These are phyloP conservation scores for Apiotrichum sp. DNA, from an alignment of 1,284 basidiomycete genomes.

Conservation along the genomic window DNA sequence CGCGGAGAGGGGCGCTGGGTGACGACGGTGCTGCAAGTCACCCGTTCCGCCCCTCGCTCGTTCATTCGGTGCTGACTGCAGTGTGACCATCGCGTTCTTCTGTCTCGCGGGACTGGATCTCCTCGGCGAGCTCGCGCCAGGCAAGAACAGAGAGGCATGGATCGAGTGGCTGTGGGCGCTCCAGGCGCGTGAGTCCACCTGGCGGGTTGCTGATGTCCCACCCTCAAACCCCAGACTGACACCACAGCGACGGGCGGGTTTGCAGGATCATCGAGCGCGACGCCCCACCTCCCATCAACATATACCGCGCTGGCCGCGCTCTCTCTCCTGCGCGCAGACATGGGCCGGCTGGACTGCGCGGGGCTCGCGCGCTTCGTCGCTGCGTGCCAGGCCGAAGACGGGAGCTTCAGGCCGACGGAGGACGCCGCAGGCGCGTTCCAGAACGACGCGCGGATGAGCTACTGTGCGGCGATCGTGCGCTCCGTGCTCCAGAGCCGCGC, in stretches of 20 bases:
- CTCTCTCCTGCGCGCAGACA: slow-evolving; percentile 74
- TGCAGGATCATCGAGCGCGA: slow-evolving; percentile 65
- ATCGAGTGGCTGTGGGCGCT: slow-evolving; percentile 81
- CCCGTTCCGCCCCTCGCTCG: too few relatives aligned
- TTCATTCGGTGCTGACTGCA: slow-evolving; percentile 34
- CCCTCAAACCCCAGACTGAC: too few relatives aligned
- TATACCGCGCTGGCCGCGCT: slow-evolving; percentile 78
- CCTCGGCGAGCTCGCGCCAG: slow-evolving; percentile 55
- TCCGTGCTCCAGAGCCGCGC: slow-evolving; percentile 55
- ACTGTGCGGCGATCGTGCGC: slow-evolving; percentile 63
- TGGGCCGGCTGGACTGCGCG: slow-evolving; percentile 58
- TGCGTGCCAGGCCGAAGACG: slow-evolving; percentile 68
- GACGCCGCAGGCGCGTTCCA: slow-evolving; percentile 30
- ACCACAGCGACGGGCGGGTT: slow-evolving; percentile 62
- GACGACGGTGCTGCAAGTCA: too few relatives aligned
- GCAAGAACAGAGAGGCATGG: slow-evolving; percentile 59
- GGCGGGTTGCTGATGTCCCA: too few relatives aligned
- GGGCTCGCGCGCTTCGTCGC: slow-evolving; percentile 61
- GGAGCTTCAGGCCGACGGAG: slow-evolving; percentile 74
- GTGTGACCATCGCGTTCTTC: slow-evolving; percentile 77
- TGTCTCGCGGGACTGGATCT: slow-evolving; percentile 72
- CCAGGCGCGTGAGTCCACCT: slow-evolving; percentile 54
- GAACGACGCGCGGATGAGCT: slow-evolving; percentile 61
- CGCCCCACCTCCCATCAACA: slow-evolving; percentile 75
- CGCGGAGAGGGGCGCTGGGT: too few relatives aligned